Conservation (phyloP, 352 stramenopile species). For the Achlya hypogyna region DNA sequence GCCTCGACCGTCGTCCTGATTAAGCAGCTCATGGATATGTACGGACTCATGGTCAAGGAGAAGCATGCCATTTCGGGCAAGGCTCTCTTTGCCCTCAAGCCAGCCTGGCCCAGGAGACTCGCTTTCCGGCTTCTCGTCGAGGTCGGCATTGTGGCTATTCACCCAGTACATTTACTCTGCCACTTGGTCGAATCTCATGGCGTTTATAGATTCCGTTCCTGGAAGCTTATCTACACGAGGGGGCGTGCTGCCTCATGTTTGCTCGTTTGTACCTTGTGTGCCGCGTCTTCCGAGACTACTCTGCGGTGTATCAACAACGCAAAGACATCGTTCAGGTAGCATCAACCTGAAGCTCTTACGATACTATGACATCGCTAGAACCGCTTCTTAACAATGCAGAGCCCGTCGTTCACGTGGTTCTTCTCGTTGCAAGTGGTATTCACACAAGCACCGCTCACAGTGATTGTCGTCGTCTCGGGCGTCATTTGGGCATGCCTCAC, state of each 20-base stretch:
- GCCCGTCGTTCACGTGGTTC: neutral
- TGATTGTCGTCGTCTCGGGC: neutral
- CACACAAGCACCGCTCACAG: neutral
- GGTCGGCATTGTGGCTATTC: neutral
- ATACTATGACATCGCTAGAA: too few relatives aligned
- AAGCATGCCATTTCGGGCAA: neutral
- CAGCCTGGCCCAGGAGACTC: neutral
- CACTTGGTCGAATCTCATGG: neutral
- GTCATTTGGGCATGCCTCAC: neutral
- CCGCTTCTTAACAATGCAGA: neutral
- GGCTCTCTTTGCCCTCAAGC: neutral
- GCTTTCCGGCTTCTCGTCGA: neutral
- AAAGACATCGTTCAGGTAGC: neutral
- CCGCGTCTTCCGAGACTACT: neutral
- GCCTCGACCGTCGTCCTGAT: neutral
- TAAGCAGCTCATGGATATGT: neutral
- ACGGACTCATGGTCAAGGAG: neutral
- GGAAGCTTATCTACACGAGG: neutral
- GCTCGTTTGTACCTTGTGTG: neutral
- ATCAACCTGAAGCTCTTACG: neutral
- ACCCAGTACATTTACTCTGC: neutral
- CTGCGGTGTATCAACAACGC: neutral
- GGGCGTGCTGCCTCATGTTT: conserved; percentile 1
- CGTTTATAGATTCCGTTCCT: neutral
- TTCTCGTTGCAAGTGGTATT: neutral